Conservation (phyloP, 2,329 filamentous ascomycete genomes). For the Apiospora arundinis region DNA sequence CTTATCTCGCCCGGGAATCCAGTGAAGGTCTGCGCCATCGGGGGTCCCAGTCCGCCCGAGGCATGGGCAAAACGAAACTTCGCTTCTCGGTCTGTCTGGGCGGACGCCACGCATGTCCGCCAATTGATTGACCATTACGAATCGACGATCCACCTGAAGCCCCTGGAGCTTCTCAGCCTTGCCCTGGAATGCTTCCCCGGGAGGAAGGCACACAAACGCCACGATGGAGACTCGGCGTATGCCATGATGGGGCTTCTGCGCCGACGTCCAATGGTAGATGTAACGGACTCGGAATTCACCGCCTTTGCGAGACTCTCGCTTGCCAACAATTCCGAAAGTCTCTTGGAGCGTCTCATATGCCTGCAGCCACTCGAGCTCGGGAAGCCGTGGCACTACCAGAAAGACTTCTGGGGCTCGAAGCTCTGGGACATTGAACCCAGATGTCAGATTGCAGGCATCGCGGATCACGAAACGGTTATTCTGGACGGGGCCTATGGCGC, state of each 20-base stretch:
- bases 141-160: constrained; percentile 46
- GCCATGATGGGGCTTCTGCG: constrained; percentile 53
- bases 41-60: background rate
- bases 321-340: constrained; percentile 50
- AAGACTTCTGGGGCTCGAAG: constrained; percentile 47
- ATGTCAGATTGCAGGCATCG: constrained; percentile 48
- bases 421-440: constrained; percentile 53
- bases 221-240: constrained; percentile 46
- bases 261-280: constrained; percentile 45
- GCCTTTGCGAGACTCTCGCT: constrained; percentile 54
- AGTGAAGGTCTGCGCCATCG: background rate
- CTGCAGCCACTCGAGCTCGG: constrained; percentile 40
- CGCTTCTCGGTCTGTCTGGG: constrained; percentile 44
- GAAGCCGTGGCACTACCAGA: constrained; percentile 47
- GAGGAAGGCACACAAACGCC: too few species aligned
- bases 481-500: constrained; percentile 42
- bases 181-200: constrained; percentile 41
- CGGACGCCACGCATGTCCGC: constrained; percentile 44
- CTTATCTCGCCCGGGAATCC: background rate
- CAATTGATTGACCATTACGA: constrained; percentile 55
- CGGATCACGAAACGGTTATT: constrained; percentile 49
- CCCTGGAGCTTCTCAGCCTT: constrained; percentile 46
- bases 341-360: constrained; percentile 53
- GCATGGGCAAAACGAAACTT: constrained; percentile 46
- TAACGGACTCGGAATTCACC: constrained; percentile 50